Evolutionary conservation across 176 grass and related monocot species (phyloP).

Genomic region (Aechmea fasciata): DNA sequence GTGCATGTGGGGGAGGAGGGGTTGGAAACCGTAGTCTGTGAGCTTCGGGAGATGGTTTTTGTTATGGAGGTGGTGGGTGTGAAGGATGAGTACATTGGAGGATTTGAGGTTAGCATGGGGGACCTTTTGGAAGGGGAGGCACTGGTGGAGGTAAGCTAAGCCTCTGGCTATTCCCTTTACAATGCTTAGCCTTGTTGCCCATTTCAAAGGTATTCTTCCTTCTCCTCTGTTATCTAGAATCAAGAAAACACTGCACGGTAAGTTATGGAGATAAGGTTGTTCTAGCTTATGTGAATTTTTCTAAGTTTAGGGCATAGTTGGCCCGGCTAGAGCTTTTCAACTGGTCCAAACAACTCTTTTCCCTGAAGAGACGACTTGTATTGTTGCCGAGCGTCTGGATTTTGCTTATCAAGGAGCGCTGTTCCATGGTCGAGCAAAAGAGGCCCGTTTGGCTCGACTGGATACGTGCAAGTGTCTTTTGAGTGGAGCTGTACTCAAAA

Average conservation of each 20-base stretch:
- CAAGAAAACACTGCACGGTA: neutral
- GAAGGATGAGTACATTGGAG: conserved; percentile 59
- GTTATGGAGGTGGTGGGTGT: neutral
- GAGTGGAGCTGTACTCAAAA: too few species aligned
- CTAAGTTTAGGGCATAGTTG: neutral
- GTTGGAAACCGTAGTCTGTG: conserved; percentile 62
- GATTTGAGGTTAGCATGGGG: conserved; percentile 91
- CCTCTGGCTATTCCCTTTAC: conserved; percentile 59
- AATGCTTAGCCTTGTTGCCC: conserved; percentile 58
- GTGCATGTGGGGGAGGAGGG: conserved; percentile 48
- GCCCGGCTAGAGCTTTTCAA: too few species aligned
- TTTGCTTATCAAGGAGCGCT: too few species aligned
- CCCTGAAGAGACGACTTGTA: too few species aligned
- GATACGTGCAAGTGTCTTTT: too few species aligned
- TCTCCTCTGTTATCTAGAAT: conserved; percentile 59
- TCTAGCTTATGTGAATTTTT: neutral
- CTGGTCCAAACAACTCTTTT: too few species aligned
- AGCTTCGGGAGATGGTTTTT: conserved; percentile 40
- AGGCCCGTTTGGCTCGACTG: too few species aligned
- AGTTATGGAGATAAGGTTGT: too few species aligned
- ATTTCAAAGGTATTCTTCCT: conserved; percentile 59
- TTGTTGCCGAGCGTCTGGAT: too few species aligned
- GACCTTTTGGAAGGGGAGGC: conserved; percentile 46
- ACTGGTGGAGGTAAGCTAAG: conserved; percentile 58
- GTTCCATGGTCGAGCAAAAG: too few species aligned